phyloP scores from a whole-genome alignment of 305 asterid genomes.

The Salvia sclarea region DNA sequence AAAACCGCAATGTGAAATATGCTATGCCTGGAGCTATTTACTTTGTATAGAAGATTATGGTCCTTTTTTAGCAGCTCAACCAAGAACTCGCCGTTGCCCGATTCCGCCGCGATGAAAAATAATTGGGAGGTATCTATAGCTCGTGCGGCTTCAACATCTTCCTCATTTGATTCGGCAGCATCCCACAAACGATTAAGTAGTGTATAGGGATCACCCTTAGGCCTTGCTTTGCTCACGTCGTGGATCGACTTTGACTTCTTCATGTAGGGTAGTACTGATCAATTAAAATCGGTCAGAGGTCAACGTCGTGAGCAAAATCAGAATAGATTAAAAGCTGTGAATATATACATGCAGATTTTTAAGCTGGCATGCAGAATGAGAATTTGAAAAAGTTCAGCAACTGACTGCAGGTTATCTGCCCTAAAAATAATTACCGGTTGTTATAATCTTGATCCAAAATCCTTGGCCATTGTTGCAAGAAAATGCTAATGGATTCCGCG shows the following conservation, averaged over 20 bases:
- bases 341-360: too few species aligned
- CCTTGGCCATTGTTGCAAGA: neutral
- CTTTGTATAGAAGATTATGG: constrained; percentile 35
- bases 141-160: constrained; percentile 5
- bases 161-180: neutral
- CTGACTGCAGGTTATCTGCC: too few species aligned
- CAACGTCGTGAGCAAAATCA: too few species aligned
- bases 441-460: neutral
- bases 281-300: too few species aligned
- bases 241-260: too few species aligned
- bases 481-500: constrained; percentile 35
- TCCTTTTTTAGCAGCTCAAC: constrained; percentile 31
- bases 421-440: constrained; percentile 1
- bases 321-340: too few species aligned
- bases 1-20: constrained; percentile 44
- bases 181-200: constrained; percentile 31
- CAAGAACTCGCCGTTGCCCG: constrained; percentile 38
- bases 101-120: constrained; percentile 32
- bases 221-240: neutral
- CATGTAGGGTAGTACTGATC: too few species aligned
- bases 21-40: constrained; percentile 29
- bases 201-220: constrained; percentile 16
- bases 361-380: too few species aligned
- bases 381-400: too few species aligned
- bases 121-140: neutral